Base-by-base conservation (phyloP, 805 yeast genomes). In the Groenewaldozyma tartarivorans region DNA sequence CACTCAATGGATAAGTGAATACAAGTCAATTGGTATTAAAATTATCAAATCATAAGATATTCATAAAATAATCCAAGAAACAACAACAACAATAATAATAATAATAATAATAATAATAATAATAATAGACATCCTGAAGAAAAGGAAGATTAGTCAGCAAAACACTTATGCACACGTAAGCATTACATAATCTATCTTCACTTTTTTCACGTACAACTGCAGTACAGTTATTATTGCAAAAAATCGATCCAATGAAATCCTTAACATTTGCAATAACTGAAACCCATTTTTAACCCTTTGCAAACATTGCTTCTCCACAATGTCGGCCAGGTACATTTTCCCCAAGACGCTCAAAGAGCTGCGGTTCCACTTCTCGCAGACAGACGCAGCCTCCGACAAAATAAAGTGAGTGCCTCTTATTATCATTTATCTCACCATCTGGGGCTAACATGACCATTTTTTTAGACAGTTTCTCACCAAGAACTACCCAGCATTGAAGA, bases 321-420 rank as follows among this genome's bases (percentile, higher is more conserved):
- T 42, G 61, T 44, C 58, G 29, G 51, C 56, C 38, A 64, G 59
- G 45, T 62, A 55, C 55, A 55, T 54, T 19, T 57, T 71, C 29
- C 67, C 74, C 2, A 55, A 51, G 42, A 72, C 82, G 7, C 71
- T 84, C 49, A 82, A 71, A 58, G 95, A 85, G 67, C 69, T 85
- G 55, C 74, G 95, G 61, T 81, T 83, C 63, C 86, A 84, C 56
- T 68, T 84, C 48, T 79, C 86, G 24, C 92, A 81, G 61, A 71
- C 79, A n/a, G 81, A 82, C n/a, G 75, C 75, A 47, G 75, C 84
- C 4, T 75, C 88, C 11, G 68, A 66, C 6, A 76, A 81, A 5
- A 66, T 83, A 52, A 76, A 71, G 75, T 64, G 47, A 41, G 72
- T 60, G 5, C 7, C 13, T 24, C 29, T 21, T n/a, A 5, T 3